Evolutionary conservation across 306 rosid genomes (phyloP).

Genomic region (Cicer bijugum): DNA sequence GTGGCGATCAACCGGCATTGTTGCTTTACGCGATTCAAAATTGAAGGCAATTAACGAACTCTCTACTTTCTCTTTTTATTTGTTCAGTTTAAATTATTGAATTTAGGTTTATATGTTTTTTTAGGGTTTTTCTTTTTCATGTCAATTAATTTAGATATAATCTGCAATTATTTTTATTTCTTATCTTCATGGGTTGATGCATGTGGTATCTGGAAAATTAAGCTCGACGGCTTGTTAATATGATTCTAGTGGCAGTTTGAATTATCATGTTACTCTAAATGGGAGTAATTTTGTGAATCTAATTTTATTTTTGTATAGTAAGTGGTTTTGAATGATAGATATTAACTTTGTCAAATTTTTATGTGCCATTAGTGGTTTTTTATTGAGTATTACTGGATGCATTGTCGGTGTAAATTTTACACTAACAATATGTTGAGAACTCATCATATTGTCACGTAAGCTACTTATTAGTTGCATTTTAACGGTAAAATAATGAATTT

Average conservation of each 20-base stretch:
- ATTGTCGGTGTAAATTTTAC: too few species aligned
- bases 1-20: constrained; percentile 97
- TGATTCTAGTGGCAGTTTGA: background rate
- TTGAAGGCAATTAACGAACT: constrained; percentile 61
- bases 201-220: background rate
- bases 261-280: constrained; percentile 20
- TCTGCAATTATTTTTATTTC: background rate
- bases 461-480: too few species aligned
- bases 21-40: constrained; percentile 86
- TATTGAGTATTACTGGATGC: too few species aligned
- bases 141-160: background rate
- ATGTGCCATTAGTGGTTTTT: background rate
- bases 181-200: background rate
- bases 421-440: too few species aligned
- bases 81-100: background rate
- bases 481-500: too few species aligned
- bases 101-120: background rate
- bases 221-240: background rate
- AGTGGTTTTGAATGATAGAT: background rate
- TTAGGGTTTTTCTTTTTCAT: background rate
- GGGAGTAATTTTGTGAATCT: background rate
- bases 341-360: background rate
- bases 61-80: background rate
- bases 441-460: too few species aligned
- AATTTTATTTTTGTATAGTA: background rate